Conservation (phyloP, 306 rosid genomes). For the Quercus dentata region DNA sequence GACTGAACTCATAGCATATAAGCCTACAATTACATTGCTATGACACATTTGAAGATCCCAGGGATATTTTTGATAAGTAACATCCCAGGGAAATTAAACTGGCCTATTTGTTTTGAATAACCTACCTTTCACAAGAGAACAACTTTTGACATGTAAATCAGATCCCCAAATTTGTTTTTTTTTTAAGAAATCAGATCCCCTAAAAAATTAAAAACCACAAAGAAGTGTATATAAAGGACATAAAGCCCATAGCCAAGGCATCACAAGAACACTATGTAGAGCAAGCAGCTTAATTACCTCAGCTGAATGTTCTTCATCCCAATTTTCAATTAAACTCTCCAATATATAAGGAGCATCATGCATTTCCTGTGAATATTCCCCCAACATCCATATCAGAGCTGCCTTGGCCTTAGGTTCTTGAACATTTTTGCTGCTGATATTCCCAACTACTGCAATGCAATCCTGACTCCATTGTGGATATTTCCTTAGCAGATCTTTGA, state of each 20-base stretch:
- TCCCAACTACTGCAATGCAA: constrained; percentile 99
- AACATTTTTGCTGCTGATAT: constrained; percentile 94
- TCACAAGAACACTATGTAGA: background rate
- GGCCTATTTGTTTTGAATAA: background rate
- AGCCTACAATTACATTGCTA: background rate
- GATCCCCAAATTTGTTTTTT: background rate
- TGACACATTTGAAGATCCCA: background rate
- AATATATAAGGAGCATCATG: constrained; percentile 90
- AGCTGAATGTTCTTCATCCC: constrained; percentile 96
- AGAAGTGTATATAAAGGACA: no score
- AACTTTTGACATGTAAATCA: background rate
- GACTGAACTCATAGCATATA: background rate
- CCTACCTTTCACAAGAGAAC: background rate
- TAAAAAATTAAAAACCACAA: background rate
- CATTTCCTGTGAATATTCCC: constrained; percentile 98
- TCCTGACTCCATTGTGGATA: constrained; percentile 99
- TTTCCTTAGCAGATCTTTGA: constrained; percentile 90
- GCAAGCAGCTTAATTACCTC: constrained; percentile 50
- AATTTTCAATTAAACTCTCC: constrained; percentile 81
- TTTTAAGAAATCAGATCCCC: background rate
- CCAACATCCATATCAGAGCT: constrained; percentile 98
- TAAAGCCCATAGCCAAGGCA: background rate
- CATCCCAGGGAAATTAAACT: constrained; percentile 1
- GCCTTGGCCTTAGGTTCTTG: constrained; percentile 99
- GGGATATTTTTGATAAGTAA: background rate